Evolutionary conservation across 1,284 basidiomycete species (phyloP).

Genomic region (Schizophyllum amplum): DNA sequence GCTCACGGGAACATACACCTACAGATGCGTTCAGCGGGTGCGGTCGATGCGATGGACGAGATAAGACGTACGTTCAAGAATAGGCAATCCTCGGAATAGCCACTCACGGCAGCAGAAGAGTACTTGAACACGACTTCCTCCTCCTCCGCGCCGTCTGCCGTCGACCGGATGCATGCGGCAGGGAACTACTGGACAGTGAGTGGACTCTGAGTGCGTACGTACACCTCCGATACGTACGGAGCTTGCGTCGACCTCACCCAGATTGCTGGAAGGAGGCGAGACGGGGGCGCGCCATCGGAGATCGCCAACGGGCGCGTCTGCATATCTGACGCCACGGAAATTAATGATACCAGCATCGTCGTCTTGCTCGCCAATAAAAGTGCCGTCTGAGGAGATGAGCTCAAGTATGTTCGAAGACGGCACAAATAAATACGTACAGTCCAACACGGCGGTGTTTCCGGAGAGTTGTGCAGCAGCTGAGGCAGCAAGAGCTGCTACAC

Average conservation of each 20-base stretch:
- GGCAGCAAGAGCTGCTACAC: background rate
- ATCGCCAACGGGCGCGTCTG: conserved; percentile 28
- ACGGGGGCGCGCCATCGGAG: conserved; percentile 31
- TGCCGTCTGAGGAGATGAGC: conserved; percentile 24
- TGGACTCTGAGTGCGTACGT: background rate
- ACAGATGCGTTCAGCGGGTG: conserved; percentile 1
- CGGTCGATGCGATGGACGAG: conserved; percentile 16
- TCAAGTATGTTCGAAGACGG: background rate
- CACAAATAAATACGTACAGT: conserved; percentile 4
- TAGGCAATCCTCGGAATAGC: conserved; percentile 28
- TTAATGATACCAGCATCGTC: conserved; percentile 22
- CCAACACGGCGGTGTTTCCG: background rate
- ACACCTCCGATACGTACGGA: conserved; percentile 14
- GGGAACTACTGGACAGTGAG: conserved; percentile 20
- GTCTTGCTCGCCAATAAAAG: conserved; percentile 25
- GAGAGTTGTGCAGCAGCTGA: background rate
- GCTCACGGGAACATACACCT: conserved; percentile 15
- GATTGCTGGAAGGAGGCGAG: conserved; percentile 25
- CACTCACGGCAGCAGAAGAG: background rate
- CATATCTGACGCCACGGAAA: conserved; percentile 29
- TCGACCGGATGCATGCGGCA: conserved; percentile 22
- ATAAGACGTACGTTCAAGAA: conserved; percentile 28
- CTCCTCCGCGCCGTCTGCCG: conserved; percentile 17
- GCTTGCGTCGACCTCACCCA: conserved; percentile 28
- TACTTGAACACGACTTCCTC: conserved; percentile 14